Conservation (phyloP, 768 basidiomycete species). For the Porphyrellus cyaneotinctus region DNA sequence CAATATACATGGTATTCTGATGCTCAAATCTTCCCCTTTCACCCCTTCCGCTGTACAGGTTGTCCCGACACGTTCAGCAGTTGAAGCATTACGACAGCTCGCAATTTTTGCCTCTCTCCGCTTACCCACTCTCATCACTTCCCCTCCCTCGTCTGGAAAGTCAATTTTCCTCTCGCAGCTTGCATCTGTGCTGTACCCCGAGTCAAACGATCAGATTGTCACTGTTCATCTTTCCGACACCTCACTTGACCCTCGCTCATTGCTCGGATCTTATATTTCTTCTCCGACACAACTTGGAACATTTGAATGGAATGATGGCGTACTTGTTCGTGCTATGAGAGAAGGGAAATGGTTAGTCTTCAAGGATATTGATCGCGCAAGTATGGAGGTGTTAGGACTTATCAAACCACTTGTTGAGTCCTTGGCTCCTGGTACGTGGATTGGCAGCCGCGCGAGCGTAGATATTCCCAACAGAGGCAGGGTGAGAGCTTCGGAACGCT, state of each 20-base stretch:
- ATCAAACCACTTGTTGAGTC: slow-evolving; percentile 83
- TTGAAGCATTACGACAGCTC: slow-evolving; percentile 55
- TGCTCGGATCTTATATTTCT: slow-evolving; percentile 91
- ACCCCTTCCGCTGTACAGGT: slow-evolving; percentile 35
- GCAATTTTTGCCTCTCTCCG: slow-evolving; percentile 63
- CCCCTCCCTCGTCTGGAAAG: slow-evolving; percentile 87
- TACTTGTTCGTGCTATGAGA: slow-evolving; percentile 82
- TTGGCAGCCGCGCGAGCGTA: slow-evolving; percentile 66
- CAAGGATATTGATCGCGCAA: slow-evolving; percentile 88
- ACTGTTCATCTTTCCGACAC: slow-evolving; percentile 92
- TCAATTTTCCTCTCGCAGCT: slow-evolving; percentile 75
- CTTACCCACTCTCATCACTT: slow-evolving; percentile 77
- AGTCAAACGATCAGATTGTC: slow-evolving; percentile 63
- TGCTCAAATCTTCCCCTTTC: slow-evolving; percentile 47
- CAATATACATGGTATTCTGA: slow-evolving; percentile 63
- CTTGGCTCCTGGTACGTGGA: slow-evolving; percentile 61
- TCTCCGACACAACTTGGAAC: slow-evolving; percentile 78
- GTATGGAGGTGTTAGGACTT: slow-evolving; percentile 83
- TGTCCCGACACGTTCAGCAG: slow-evolving; percentile 62
- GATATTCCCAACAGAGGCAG: slow-evolving; percentile 70
- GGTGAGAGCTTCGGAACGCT: slow-evolving; percentile 72
- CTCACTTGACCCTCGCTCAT: slow-evolving; percentile 87
- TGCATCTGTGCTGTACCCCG: slow-evolving; percentile 59
- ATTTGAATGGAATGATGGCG: slow-evolving; percentile 96
- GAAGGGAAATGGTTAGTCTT: slow-evolving; percentile 92